phyloP scores from a whole-genome alignment of 2,329 filamentous ascomycete species.

The Aspergillus fumigatus region DNA sequence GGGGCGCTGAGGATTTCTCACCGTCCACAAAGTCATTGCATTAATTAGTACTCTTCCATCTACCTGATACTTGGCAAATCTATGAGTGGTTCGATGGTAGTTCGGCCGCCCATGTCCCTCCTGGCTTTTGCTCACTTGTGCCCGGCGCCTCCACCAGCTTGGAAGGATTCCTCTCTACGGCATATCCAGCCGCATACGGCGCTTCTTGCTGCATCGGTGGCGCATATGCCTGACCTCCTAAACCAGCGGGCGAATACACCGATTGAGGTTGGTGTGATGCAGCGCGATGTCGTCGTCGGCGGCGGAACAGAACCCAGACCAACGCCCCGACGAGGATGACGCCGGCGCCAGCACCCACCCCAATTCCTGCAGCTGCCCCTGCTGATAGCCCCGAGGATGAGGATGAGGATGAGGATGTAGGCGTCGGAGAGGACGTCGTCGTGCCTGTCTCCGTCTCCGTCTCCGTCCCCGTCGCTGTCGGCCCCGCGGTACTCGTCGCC shows the following conservation, averaged over 20 bases:
- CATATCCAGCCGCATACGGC: not conserved
- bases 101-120: not conserved
- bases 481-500: not conserved
- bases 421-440: not conserved
- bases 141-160: not conserved
- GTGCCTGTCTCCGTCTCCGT: not conserved
- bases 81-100: not conserved
- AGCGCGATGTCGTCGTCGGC: not conserved
- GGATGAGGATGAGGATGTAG: not conserved
- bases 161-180: not conserved
- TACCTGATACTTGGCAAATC: not conserved
- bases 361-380: not conserved
- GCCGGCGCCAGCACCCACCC: constrained; percentile 3
- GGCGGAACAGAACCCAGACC: not conserved
- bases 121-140: not conserved
- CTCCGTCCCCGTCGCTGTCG: not conserved
- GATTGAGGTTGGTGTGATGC: not conserved
- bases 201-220: not conserved
- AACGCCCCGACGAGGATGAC: not conserved
- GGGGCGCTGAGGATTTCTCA: no score
- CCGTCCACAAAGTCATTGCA: no score
- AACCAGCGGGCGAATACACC: not conserved
- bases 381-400: not conserved
- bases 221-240: not conserved
- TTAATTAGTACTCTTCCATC: no score